phyloP scores from a whole-genome alignment of 371 early-diverging fungal genomes.

The Chytridiales sp. region DNA sequence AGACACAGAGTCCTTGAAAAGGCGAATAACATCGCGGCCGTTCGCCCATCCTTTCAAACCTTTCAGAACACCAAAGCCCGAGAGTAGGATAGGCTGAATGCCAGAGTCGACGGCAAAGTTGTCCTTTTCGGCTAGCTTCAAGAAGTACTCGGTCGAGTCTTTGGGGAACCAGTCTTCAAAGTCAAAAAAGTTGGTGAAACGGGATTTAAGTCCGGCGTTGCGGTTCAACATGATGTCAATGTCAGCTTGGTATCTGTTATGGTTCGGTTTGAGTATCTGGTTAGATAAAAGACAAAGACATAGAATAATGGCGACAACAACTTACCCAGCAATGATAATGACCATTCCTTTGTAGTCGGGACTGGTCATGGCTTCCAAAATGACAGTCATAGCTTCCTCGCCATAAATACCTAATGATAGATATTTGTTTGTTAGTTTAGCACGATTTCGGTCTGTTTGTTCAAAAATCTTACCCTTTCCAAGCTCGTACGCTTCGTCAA shows the following conservation, averaged over 20 bases:
- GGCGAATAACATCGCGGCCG: constrained; percentile 27
- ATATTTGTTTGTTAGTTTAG: no score
- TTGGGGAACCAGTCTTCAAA: constrained; percentile 32
- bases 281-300: background rate
- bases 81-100: constrained; percentile 1
- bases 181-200: constrained; percentile 30
- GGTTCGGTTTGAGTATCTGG: no score
- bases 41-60: constrained; percentile 34
- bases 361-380: constrained; percentile 39
- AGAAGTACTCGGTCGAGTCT: constrained; percentile 21
- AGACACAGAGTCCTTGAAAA: constrained; percentile 13
- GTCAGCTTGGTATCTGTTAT: no score
- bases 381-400: constrained; percentile 30
- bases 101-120: constrained; percentile 11
- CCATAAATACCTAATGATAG: no score
- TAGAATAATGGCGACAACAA: background rate
- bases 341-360: constrained; percentile 32
- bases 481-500: constrained; percentile 42
- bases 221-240: constrained; percentile 35
- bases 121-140: background rate
- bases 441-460: no score
- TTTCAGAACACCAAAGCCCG: constrained; percentile 12
- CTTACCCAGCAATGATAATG: constrained; percentile 42
- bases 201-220: constrained; percentile 35
- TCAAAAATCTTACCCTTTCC: constrained; percentile 33